Evolutionary conservation across 2,329 filamentous ascomycete species (phyloP).

Genomic region (Arachnomyces sp.): DNA sequence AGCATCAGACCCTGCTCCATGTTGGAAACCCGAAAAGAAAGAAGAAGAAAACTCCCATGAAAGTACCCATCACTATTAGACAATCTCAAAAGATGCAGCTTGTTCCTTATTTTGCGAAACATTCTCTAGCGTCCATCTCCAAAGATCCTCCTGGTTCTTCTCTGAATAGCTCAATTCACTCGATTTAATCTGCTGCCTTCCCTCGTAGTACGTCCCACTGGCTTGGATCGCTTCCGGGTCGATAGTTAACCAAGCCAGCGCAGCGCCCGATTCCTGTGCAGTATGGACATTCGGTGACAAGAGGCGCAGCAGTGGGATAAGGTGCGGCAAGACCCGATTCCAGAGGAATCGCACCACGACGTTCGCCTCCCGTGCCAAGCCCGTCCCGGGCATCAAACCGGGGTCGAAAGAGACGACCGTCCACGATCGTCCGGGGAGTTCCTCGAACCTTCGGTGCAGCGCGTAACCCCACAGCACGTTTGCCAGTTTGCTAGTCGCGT

Average conservation of each 20-base stretch:
- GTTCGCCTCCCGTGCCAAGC: constrained; percentile 30
- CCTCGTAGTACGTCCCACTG: constrained; percentile 42
- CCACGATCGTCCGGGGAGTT: constrained; percentile 21
- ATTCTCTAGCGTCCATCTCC: constrained; percentile 40
- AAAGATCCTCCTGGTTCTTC: constrained; percentile 44
- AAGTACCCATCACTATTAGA: no score
- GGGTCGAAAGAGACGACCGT: constrained; percentile 41
- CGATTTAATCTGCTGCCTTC: constrained; percentile 30
- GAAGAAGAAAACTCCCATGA: no score
- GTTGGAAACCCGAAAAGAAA: no score
- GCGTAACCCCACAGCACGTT: constrained; percentile 46
- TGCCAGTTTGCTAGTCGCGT: constrained; percentile 40
- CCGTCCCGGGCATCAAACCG: constrained; percentile 44
- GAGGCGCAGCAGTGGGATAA: constrained; percentile 23
- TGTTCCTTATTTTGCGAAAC: no score
- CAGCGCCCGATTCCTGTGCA: constrained; percentile 32
- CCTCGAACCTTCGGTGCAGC: constrained; percentile 30
- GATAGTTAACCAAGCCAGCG: constrained; percentile 36
- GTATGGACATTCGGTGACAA: constrained; percentile 32
- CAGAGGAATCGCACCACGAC: constrained; percentile 27
- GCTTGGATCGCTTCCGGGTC: constrained; percentile 24
- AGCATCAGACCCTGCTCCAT: no score
- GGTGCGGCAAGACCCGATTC: constrained; percentile 21
- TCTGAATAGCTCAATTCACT: constrained; percentile 39
- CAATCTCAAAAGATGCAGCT: no score